phyloP scores from a whole-genome alignment of 1,284 basidiomycete species.

The Ganoderma sp. region DNA sequence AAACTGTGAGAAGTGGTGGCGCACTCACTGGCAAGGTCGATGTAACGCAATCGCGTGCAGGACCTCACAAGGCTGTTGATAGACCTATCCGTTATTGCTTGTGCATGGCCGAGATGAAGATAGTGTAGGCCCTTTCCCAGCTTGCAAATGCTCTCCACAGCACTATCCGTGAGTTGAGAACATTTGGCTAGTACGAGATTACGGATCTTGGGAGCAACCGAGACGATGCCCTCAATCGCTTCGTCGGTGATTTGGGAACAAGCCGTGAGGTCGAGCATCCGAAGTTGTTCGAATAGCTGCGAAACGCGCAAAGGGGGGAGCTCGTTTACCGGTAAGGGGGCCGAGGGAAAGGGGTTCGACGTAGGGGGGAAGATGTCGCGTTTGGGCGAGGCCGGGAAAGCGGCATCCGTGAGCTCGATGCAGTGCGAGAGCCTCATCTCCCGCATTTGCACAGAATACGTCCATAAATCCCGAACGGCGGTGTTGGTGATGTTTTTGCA shows the following conservation, averaged over 20 bases:
- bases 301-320: constrained; percentile 67
- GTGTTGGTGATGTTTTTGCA: constrained; percentile 82
- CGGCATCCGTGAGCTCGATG: constrained; percentile 79
- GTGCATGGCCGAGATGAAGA: constrained; percentile 92
- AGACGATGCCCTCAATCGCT: constrained; percentile 89
- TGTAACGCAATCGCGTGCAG: constrained; percentile 94
- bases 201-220: constrained; percentile 88
- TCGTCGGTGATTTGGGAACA: constrained; percentile 87
- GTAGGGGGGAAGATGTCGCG: constrained; percentile 43
- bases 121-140: constrained; percentile 95
- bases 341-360: constrained; percentile 55
- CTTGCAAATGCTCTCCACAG: constrained; percentile 84
- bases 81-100: constrained; percentile 88
- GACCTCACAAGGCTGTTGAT: constrained; percentile 84
- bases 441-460: constrained; percentile 80
- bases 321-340: constrained; percentile 36
- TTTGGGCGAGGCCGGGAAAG: constrained; percentile 77
- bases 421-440: constrained; percentile 91
- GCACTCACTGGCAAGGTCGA: constrained; percentile 94
- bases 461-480: constrained; percentile 86
- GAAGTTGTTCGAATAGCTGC: constrained; percentile 78
- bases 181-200: constrained; percentile 96
- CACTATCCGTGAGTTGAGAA: constrained; percentile 81
- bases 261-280: constrained; percentile 89
- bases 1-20: constrained; percentile 10